These are phyloP conservation scores for Kodamaea sagamina DNA, from an alignment of 805 yeast genomes.

Conservation along the genomic window DNA sequence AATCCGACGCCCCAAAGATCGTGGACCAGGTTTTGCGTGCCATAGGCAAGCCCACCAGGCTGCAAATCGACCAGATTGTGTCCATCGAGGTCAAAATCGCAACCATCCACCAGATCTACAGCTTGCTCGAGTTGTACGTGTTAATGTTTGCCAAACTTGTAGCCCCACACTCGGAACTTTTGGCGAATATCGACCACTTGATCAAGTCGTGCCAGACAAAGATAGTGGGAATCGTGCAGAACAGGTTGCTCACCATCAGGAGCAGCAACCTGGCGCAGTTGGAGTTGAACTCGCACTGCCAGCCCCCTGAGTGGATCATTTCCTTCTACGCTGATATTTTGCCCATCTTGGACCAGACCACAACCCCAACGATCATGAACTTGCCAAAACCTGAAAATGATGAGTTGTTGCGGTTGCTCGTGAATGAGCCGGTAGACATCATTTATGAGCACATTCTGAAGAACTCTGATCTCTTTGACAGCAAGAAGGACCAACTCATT, in stretches of 20 bases:
- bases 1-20: conserved; percentile 26
- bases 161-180: conserved; percentile 20
- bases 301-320: conserved; percentile 82
- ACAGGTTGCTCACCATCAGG: conserved; percentile 33
- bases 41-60: conserved; percentile 59
- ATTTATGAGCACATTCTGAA: conserved; percentile 34
- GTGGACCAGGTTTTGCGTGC: conserved; percentile 45
- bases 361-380: conserved; percentile 43
- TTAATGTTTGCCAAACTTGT: conserved; percentile 62
- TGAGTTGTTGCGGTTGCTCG: conserved; percentile 41
- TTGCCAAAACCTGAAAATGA: conserved; percentile 37
- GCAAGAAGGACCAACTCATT: conserved; percentile 40
- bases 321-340: conserved; percentile 64
- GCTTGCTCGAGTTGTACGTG: conserved; percentile 65
- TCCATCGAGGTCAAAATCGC: conserved; percentile 62
- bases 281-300: conserved; percentile 54
- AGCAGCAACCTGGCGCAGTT: conserved; percentile 41
- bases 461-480: conserved; percentile 26
- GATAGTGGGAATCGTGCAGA: conserved; percentile 27
- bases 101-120: conserved; percentile 57
- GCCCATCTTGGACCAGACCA: conserved; percentile 51
- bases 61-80: conserved; percentile 67
- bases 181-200: conserved; percentile 26
- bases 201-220: conserved; percentile 30
- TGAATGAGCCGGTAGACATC: conserved; percentile 49